Evolutionary conservation across 495 filamentous ascomycete genomes (phyloP), one percentile per base, ranked within the genome.

Genomic region (Penicillium crystallinum): DNA sequence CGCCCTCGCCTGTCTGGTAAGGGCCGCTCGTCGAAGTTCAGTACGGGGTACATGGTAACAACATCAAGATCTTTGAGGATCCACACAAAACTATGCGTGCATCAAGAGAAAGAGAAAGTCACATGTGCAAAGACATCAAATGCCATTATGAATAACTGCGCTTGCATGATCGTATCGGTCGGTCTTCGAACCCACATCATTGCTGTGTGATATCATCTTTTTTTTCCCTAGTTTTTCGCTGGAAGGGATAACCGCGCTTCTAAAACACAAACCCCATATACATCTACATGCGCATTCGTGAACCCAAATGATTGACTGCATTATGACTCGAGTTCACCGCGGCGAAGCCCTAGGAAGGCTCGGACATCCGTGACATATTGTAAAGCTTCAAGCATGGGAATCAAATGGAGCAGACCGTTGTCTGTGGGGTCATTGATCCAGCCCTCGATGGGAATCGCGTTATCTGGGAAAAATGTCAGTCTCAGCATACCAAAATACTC

Each of bases 311-410:
- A 18, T 21, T 30, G 57, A 17, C 23, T 6, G n/a, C 19, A 37
- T 46, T 62, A 79, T 52, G 72, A 63, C 58, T 80, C 75, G 40
- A 73, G 65, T 70, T 98, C 89, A 8, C 93, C 93, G 59, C 91
- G 85, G 54, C 91, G 81, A 59, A 98, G 76, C 31, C 89, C 90
- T 56, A 97, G 73, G 45, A 97, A 73, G 39, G 93, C 90, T 40
- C 93, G 81, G 27, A 97, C 93, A 72, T 98, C 93, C 18, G 88
- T 95, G 51, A 89, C 91, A 75, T 96, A 95, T 70, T 97, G 95
- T 63, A 98, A 72, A 22, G 88, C 92, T 72, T 97, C 93, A 35
- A 98, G 76, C 59, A 97, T 78, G n/a, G 93, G 93, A 49, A 98
- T 81, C 37, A 98, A 75, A 68, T 97, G 89, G 64, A 96, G 76